Base-by-base conservation (phyloP, 2,329 filamentous ascomycete genomes). In the Geoglossum cookeanum region DNA sequence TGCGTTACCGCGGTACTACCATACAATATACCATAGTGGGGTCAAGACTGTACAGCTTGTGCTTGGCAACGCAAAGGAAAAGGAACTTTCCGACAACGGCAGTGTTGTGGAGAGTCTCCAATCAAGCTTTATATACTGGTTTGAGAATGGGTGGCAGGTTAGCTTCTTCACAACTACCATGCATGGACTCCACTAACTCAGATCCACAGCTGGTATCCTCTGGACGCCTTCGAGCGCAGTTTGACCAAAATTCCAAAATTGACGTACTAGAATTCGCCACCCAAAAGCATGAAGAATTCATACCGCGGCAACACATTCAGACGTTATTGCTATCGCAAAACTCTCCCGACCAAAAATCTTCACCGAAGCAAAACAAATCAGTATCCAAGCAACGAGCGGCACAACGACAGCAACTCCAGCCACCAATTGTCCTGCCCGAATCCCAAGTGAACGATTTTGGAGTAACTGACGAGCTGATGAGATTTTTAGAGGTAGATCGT, bases 41-140 rank as follows among this genome's bases (percentile, higher is more conserved):
- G 83, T 96, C 57, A 84, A 80, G 63, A 87, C 83, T 57, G 87
- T 97, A 63, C 88, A 95, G 67, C 78, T 97, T 66, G 80, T 89
- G 27, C 78, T 94, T 64, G 89, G 94, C 63, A 83, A 80, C 42
- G 72, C 78, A 15, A 72, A 71, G 32, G 80, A 84, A 62, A 74
- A 71, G 42, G 70, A 73, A 49, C 68, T 85, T 39, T 74, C 77
- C 1, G 79, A 78, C 58, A 81, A 83, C 53, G 80, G 80, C 51
- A 81, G 85, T 64, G 83, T 83, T 63, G 83, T 96, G 27, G 84
- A 87, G 63, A 88, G 87, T 65, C 72, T 74, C 29, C 85, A 81
- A 64, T 82, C 88, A 30, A 92, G 81, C 64, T 80, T 97, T 58
- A 84, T 92, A 4, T 94, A 95, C 67, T 94, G 87, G 79, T 96